Conservation (phyloP, 163 green algal genomes). For the Prototheca stagnorum region DNA sequence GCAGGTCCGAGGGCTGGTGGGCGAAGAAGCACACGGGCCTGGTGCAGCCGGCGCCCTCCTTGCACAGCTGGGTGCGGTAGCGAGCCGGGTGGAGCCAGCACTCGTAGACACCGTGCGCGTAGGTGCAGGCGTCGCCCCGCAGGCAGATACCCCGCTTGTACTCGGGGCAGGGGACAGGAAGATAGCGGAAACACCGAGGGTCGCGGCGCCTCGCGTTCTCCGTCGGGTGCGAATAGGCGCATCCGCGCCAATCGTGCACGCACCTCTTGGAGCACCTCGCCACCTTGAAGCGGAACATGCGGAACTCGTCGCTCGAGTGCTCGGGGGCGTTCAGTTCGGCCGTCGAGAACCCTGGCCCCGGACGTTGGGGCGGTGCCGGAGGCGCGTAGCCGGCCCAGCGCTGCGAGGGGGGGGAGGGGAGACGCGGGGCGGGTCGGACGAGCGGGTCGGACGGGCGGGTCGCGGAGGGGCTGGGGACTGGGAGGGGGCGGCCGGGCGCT, state of each 20-base stretch:
- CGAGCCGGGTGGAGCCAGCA: constrained; percentile 69
- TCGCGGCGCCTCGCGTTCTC: constrained; percentile 77
- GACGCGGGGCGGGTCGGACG: too few species aligned
- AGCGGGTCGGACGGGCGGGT: too few species aligned
- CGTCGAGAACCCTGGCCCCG: too few species aligned
- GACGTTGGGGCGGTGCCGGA: too few species aligned
- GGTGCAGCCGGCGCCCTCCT: constrained; percentile 52
- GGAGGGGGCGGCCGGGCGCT: too few species aligned
- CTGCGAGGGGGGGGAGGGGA: too few species aligned
- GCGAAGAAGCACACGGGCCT: constrained; percentile 77
- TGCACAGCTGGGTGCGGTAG: constrained; percentile 78
- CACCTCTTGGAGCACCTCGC: constrained; percentile 56
- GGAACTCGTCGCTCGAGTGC: constrained; percentile 66
- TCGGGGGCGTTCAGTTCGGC: constrained; percentile 54
- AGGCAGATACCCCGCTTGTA: constrained; percentile 53
- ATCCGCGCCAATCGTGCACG: constrained; percentile 70
- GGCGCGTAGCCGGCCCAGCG: too few species aligned
- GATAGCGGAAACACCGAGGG: constrained; percentile 54
- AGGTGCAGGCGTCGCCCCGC: constrained; percentile 57
- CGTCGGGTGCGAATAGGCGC: constrained; percentile 74
- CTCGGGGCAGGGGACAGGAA: constrained; percentile 58
- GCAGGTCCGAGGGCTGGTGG: constrained; percentile 43
- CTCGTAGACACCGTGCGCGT: constrained; percentile 82
- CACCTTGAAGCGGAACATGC: constrained; percentile 75
- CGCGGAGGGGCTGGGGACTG: too few species aligned